A percentile compares a stretch with the other conserved stretches of the same genome.
Evolutionary conservation across 1,284 basidiomycete genomes (phyloP).

Genomic region (Sporisorium scitamineum): DNA sequence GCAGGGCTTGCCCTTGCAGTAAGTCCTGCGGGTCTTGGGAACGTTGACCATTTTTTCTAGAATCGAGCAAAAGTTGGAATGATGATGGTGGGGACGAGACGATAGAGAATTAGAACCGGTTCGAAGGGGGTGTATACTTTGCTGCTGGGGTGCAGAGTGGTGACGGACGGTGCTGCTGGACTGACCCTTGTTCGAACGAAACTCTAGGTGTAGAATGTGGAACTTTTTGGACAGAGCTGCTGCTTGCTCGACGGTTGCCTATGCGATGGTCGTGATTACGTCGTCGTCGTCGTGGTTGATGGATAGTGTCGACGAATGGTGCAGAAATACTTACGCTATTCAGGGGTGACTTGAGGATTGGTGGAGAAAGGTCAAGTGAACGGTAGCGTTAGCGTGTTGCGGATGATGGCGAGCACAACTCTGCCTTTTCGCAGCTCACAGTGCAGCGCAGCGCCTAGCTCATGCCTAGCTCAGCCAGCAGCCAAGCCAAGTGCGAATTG

Average conservation of each 20-base stretch:
- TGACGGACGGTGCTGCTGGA: background rate
- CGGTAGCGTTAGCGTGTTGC: slow-evolving; percentile 22
- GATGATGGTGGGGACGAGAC: slow-evolving; percentile 6
- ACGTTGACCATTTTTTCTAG: slow-evolving; percentile 69
- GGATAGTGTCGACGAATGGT: slow-evolving; percentile 18
- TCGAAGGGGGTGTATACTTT: background rate
- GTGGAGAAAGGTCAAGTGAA: slow-evolving; percentile 42
- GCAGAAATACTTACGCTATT: slow-evolving; percentile 47
- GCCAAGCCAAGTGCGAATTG: background rate
- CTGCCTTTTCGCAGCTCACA: background rate
- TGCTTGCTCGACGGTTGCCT: background rate
- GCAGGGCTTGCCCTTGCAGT: slow-evolving; percentile 99
- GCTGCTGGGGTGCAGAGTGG: background rate
- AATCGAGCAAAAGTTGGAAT: background rate
- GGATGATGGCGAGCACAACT: slow-evolving; percentile 43
- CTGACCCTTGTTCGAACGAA: background rate
- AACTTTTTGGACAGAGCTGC: background rate
- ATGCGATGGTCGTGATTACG: background rate
- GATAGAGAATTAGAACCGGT: slow-evolving; percentile 16
- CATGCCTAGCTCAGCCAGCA: no score
- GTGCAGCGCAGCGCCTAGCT: background rate
- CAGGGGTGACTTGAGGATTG: slow-evolving; percentile 51
- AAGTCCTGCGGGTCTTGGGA: slow-evolving; percentile 74
- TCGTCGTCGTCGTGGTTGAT: slow-evolving; percentile 2
- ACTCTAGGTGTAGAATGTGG: background rate